These are phyloP conservation scores for Globisporangium alternatum DNA, from an alignment of 352 stramenopile species.

Conservation along the genomic window DNA sequence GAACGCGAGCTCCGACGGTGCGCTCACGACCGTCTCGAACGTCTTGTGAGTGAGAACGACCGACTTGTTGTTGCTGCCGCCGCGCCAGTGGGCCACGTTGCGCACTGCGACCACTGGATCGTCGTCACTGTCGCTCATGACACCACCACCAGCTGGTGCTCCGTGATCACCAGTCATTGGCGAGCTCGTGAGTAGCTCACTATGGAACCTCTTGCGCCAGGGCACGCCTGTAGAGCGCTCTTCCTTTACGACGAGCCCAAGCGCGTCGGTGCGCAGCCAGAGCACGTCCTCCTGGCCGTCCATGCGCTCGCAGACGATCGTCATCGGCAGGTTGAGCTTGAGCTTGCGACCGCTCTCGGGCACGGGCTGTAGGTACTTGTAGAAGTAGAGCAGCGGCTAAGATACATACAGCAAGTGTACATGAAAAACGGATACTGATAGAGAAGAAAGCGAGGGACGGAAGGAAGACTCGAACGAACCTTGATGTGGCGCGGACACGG, in stretches of 20 bases:
- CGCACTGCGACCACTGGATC: constrained; percentile 59
- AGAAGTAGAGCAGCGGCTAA: constrained; percentile 72
- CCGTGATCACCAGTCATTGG: neutral
- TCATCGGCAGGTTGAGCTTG: constrained; percentile 55
- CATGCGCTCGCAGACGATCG: constrained; percentile 55
- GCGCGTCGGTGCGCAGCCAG: constrained; percentile 49
- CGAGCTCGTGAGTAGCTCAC: constrained; percentile 27
- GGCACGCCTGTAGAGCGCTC: constrained; percentile 32
- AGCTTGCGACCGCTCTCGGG: constrained; percentile 26
- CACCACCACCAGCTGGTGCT: neutral
- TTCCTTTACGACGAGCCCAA: constrained; percentile 42
- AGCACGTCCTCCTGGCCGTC: constrained; percentile 55
- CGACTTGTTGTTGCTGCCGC: constrained; percentile 44
- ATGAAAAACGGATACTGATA: neutral
- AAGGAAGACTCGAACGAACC: constrained; percentile 14
- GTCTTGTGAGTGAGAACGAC: constrained; percentile 55
- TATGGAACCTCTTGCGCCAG: constrained; percentile 63
- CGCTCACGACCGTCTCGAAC: constrained; percentile 55
- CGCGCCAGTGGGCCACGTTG: constrained; percentile 54
- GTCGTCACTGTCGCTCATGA: constrained; percentile 12
- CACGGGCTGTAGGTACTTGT: constrained; percentile 82
- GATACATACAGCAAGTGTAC: neutral
- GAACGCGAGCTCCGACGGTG: constrained; percentile 53
- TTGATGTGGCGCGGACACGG: constrained; percentile 35
- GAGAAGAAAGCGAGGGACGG: neutral